Evolutionary conservation across 176 grass and related monocot genomes (phyloP).

Genomic region (Bromus sterilis): DNA sequence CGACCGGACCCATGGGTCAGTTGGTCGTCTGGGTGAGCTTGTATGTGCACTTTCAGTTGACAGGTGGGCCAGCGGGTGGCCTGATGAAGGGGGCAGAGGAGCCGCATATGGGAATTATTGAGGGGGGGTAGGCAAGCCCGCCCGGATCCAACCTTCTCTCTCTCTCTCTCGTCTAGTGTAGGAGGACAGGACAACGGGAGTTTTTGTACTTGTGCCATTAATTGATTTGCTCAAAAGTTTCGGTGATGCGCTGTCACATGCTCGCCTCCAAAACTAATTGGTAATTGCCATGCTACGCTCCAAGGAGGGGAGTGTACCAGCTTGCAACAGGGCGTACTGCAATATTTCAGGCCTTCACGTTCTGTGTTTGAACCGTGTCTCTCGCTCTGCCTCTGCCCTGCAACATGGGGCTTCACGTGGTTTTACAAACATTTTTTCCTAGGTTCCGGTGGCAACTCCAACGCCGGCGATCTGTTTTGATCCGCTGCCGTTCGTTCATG

Average conservation of each 20-base stretch:
- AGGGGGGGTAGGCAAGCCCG: not conserved
- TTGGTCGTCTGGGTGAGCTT: fast-evolving
- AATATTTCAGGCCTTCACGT: not conserved
- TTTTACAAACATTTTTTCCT: too few species aligned
- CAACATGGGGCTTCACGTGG: not conserved
- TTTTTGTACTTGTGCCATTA: not conserved
- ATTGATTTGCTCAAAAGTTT: not conserved
- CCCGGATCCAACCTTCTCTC: not conserved
- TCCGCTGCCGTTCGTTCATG: too few species aligned
- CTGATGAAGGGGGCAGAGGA: not conserved
- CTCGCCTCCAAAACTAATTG: not conserved
- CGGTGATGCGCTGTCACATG: not conserved
- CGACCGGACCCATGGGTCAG: fast-evolving
- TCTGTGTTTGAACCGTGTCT: not conserved
- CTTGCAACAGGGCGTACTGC: not conserved
- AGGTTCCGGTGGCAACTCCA: too few species aligned
- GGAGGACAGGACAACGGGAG: not conserved
- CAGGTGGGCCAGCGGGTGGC: not conserved
- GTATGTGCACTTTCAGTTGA: not conserved
- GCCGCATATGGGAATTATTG: slow-evolving; percentile 16
- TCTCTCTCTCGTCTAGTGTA: not conserved
- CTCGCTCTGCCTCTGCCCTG: too few species aligned
- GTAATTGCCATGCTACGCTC: not conserved
- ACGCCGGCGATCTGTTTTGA: too few species aligned
- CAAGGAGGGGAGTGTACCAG: not conserved